These are phyloP conservation scores for Populus ilicifolia DNA, from an alignment of 345 rosid species.

Conservation along the genomic window DNA sequence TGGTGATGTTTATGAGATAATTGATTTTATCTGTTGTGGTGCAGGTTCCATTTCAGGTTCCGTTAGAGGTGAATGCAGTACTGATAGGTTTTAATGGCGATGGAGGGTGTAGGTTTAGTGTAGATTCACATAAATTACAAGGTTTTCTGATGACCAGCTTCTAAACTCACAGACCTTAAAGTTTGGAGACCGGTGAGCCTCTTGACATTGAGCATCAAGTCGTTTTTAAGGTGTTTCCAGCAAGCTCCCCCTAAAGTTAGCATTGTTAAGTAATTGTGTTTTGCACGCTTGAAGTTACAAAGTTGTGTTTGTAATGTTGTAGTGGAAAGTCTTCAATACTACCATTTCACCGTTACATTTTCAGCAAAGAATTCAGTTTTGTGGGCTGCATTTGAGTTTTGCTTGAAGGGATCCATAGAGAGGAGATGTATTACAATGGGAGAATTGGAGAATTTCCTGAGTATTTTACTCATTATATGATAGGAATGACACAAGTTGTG, in stretches of 20 bases:
- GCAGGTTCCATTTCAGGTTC: constrained; percentile 98
- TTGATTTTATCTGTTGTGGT: neutral
- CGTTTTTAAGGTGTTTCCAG: constrained; percentile 74
- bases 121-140: constrained; percentile 72
- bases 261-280: neutral
- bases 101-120: constrained; percentile 73
- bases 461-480: neutral
- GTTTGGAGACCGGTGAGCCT: constrained; percentile 86
- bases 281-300: neutral
- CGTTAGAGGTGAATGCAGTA: constrained; percentile 85
- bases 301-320: neutral
- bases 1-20: neutral
- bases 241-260: constrained; percentile 26
- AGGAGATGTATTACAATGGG: neutral
- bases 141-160: constrained; percentile 76
- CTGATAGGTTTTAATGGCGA: constrained; percentile 83
- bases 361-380: neutral
- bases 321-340: neutral
- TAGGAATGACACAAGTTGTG: neutral
- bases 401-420: neutral
- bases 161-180: constrained; percentile 73
- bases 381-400: neutral
- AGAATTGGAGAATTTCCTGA: neutral
- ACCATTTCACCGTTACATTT: neutral
- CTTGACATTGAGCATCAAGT: constrained; percentile 89